Base-by-base conservation (phyloP, 371 early-diverging fungal species). In the Rhizopus sp. region DNA sequence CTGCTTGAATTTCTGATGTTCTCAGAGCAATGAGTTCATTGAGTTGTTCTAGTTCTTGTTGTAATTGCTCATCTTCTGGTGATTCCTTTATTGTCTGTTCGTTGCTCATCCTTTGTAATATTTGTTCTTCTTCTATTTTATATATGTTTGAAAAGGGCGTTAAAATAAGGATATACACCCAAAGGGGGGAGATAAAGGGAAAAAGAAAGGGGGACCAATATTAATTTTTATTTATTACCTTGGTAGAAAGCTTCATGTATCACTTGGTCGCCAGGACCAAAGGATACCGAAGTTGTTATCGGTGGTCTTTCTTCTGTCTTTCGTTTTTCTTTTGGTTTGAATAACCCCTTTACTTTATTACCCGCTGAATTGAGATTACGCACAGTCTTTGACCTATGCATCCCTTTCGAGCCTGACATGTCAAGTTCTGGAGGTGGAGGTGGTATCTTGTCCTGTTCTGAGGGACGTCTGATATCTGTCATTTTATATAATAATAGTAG, bases 21-120 rank as follows among this genome's bases (percentile, higher is more conserved):
- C 58, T 53, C 16, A 56, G 72, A 5, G 57, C 57, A 50, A 78
- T 72, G 23, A 64, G 56, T 23, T 61, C 62, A 48, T 75, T 73
- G 2, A 75, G 40, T 37, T 73, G 60, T 32, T 78, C 76, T 38
- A 78, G 38, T 47, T 78, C 72, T 12, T 56, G 57, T 52, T 66
- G 53, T 10, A 75, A 59, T 30, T 32, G 38, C 31, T 55, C 46
- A 16, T 33, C 48, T 35, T 46, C 44, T 38, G 38, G 44, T 32
- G 30, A 23, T 35, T 59, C 59, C 7, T 35, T 40, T 31, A 39
- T 38, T 7, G 45, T 33, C 10, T 52, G 57, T 31, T 57, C 57
- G 30, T 12, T 3, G 29, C 39, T n/a, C 38, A 29, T 37, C 23
- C 23, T 23, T 23, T 23, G 23, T 23, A 23, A 23, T 23, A 23